These are phyloP conservation scores for Nissolia schottii DNA, from an alignment of 306 rosid species.

Conservation along the genomic window DNA sequence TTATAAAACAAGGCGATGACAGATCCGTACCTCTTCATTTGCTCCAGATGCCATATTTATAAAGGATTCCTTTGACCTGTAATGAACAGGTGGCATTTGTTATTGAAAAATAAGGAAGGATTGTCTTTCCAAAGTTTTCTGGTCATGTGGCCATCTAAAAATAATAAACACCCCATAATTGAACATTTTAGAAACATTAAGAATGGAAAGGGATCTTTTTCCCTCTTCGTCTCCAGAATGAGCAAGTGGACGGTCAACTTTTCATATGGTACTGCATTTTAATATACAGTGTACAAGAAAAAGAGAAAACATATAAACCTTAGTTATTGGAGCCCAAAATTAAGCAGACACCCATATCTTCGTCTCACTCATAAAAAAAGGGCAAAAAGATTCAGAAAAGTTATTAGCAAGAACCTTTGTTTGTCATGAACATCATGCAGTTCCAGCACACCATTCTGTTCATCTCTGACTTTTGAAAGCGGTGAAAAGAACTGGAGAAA, in stretches of 20 bases:
- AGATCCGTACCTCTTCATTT: conserved; percentile 74
- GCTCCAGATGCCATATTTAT: conserved; percentile 94
- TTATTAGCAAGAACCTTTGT: conserved; percentile 53
- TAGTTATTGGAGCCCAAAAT: not conserved
- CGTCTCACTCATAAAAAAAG: not conserved
- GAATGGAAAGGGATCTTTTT: not conserved
- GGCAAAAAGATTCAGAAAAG: not conserved
- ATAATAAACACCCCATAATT: conserved; percentile 4
- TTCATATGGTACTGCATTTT: not conserved
- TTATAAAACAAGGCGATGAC: conserved; percentile 13
- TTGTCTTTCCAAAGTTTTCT: not conserved
- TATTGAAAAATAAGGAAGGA: conserved; percentile 5
- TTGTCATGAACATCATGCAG: conserved; percentile 61
- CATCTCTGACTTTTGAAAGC: conserved; percentile 74
- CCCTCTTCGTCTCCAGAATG: not conserved
- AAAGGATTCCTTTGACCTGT: conserved; percentile 83
- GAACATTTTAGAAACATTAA: not conserved
- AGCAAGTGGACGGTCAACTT: conserved; percentile 9
- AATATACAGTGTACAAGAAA: not conserved
- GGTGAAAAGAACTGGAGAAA: conserved; percentile 82
- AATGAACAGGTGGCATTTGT: conserved; percentile 15
- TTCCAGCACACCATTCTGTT: conserved; percentile 69
- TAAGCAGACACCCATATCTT: not conserved
- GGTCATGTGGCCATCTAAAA: not conserved
- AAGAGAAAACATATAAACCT: not conserved